Conservation (phyloP, 1,284 basidiomycete species). For the Singerocomus rubriflavus region DNA sequence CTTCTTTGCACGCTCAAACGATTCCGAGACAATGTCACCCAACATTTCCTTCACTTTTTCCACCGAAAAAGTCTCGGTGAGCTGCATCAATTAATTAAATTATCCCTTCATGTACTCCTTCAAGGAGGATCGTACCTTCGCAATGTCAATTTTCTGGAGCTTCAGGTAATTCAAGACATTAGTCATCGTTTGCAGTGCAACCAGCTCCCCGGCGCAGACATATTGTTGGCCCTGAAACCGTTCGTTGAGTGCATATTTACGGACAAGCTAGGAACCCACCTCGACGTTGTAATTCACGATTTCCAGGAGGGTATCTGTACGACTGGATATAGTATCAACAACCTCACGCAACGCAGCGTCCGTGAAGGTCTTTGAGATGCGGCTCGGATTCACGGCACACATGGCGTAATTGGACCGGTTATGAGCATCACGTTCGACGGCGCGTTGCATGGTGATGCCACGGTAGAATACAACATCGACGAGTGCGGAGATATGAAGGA, state of each 20-base stretch:
- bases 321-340: constrained; percentile 82
- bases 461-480: constrained; percentile 99
- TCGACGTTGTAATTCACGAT: constrained; percentile 99
- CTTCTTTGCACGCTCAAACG: constrained; percentile 75
- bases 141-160: constrained; percentile 94
- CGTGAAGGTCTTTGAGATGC: constrained; percentile 91
- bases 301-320: constrained; percentile 82
- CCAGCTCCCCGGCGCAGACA: constrained; percentile 94
- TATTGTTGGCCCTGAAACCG: constrained; percentile 84
- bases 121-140: constrained; percentile 57
- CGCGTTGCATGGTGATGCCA: constrained; percentile 99
- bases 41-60: constrained; percentile 94
- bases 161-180: constrained; percentile 98
- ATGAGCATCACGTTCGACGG: constrained; percentile 89
- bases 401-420: constrained; percentile 97
- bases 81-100: constrained; percentile 40
- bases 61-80: constrained; percentile 79
- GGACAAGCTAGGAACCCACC: constrained; percentile 43
- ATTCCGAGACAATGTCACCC: constrained; percentile 85
- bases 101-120: neutral
- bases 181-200: constrained; percentile 90
- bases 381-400: constrained; percentile 97
- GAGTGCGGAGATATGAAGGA: constrained; percentile 92
- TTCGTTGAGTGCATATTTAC: constrained; percentile 1
- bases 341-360: constrained; percentile 93